Percentiles rank a stretch among this genome's conserved stretches.
phyloP scores from a whole-genome alignment of 352 stramenopile species.

The Phytopythium sindhum region DNA sequence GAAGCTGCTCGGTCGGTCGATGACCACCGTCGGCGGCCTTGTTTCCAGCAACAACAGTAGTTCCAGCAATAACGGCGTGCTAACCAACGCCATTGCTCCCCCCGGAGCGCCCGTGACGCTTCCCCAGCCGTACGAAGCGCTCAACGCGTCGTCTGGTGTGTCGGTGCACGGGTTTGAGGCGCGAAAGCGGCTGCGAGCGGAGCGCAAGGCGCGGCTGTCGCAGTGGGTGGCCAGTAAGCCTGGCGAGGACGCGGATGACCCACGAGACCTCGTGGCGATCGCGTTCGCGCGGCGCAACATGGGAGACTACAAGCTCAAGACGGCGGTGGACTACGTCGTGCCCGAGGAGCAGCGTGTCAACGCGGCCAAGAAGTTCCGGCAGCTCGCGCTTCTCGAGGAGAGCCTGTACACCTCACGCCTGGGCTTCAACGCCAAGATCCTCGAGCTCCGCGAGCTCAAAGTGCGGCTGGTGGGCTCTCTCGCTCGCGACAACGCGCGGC shows the following conservation, averaged over 20 bases:
- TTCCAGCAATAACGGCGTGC: neutral
- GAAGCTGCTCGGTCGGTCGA: conserved; percentile 7
- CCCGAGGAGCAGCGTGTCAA: conserved; percentile 89
- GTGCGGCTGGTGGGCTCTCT: conserved; percentile 74
- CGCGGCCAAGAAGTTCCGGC: conserved; percentile 83
- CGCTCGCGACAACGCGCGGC: conserved; percentile 41
- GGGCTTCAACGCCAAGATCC: conserved; percentile 89
- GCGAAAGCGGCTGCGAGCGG: conserved; percentile 67
- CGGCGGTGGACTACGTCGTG: conserved; percentile 81
- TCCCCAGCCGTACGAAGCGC: neutral
- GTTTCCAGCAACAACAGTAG: neutral
- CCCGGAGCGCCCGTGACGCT: conserved; percentile 18
- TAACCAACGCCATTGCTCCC: neutral
- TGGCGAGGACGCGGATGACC: conserved; percentile 88
- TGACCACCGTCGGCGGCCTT: neutral
- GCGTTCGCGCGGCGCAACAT: conserved; percentile 84
- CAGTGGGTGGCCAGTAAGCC: conserved; percentile 74
- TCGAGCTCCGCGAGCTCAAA: conserved; percentile 89
- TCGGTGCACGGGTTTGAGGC: conserved; percentile 79
- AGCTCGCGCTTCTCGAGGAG: conserved; percentile 86
- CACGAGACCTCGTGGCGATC: conserved; percentile 89
- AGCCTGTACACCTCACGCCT: conserved; percentile 76
- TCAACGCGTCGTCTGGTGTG: conserved; percentile 12
- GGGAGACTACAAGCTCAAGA: conserved; percentile 93
- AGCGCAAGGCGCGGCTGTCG: conserved; percentile 62